These are phyloP conservation scores for Ophiostoma sp. DNA, from an alignment of 2,329 filamentous ascomycete species.

Conservation along the genomic window DNA sequence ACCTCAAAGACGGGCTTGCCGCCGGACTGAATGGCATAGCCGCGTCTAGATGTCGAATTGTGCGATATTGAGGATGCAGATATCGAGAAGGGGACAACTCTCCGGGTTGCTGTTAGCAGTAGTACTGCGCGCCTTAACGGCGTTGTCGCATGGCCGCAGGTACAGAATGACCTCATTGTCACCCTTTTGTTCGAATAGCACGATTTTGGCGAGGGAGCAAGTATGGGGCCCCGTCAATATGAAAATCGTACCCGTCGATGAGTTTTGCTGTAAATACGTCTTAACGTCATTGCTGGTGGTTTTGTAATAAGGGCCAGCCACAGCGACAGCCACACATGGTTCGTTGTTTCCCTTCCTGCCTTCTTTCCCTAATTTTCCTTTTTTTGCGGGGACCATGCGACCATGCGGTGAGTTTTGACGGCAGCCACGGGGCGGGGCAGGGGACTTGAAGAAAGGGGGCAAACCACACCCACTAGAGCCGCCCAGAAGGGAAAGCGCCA, in stretches of 20 bases:
- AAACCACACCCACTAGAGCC: constrained; percentile 13
- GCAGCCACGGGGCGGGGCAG: constrained; percentile 21
- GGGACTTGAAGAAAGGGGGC: constrained; percentile 21
- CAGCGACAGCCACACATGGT: constrained; percentile 20
- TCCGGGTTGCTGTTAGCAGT: constrained; percentile 34
- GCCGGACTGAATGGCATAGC: constrained; percentile 76
- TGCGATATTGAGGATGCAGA: neutral
- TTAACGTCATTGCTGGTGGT: neutral
- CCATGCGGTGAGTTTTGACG: constrained; percentile 15
- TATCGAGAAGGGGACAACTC: constrained; percentile 37
- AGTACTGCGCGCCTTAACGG: neutral
- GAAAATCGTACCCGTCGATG: neutral
- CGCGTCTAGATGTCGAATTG: constrained; percentile 47
- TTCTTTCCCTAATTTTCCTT: neutral
- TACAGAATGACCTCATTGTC: constrained; percentile 25
- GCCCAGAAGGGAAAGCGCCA: constrained; percentile 23
- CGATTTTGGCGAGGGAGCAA: neutral
- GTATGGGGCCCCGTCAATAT: neutral
- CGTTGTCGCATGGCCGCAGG: constrained; percentile 23
- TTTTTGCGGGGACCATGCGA: constrained; percentile 14
- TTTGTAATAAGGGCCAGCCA: constrained; percentile 17
- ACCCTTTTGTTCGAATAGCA: neutral
- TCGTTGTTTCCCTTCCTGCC: neutral
- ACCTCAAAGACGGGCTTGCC: constrained; percentile 80
- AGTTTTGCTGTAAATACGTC: neutral